Base-by-base conservation (phyloP, 2,329 filamentous ascomycete genomes). In the Venturia oleaginea region DNA sequence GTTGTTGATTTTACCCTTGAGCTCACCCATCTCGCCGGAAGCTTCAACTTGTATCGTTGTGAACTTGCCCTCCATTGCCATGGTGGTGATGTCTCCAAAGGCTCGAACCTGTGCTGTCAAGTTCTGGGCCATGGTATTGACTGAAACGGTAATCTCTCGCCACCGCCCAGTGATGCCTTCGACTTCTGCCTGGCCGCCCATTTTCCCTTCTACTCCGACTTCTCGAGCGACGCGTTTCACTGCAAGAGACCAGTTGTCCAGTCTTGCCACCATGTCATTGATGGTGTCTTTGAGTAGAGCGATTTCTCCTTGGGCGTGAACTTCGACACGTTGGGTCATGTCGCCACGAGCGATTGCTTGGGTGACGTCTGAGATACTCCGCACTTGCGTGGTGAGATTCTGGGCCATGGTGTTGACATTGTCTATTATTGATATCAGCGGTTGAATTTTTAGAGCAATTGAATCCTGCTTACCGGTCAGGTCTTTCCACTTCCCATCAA, bases 1-100 rank as follows among this genome's bases (percentile, higher is more conserved):
- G 79, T 95, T 91, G 75, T 97, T 99, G 83, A 99, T 97, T 82
- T 97, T 97, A 71, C 92, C 87, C 79, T 99, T 99, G 70, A 99
- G 83, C 76, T 97, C 93, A 76, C 97, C 94, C 94, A 99, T 97
- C 77, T 99, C 94, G 68, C 94, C 94, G 15, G 93, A 97, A 24
- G 94, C 94, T 75, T 97, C 92, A 22, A 99, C 93, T 59, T 94
- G 96, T 74, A 99, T 86, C 74, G 97, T 96, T 30, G 91, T 96
- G 75, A 97, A 97, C 76, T 99, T 93, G 68, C 94, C 94, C 73
- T 96, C 92, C 66, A 93, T 97, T 34, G 94, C 94, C 43, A 94
- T 87, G 75, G 97, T 96, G n/a, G 93, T 97, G 71, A 99, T 97
- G 74, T 97, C 93, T 63, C 92, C 94, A 76, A 99, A 99, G 43